These are phyloP conservation scores for Thielaviopsis punctulata DNA, from an alignment of 2,329 filamentous ascomycete genomes.

Conservation along the genomic window DNA sequence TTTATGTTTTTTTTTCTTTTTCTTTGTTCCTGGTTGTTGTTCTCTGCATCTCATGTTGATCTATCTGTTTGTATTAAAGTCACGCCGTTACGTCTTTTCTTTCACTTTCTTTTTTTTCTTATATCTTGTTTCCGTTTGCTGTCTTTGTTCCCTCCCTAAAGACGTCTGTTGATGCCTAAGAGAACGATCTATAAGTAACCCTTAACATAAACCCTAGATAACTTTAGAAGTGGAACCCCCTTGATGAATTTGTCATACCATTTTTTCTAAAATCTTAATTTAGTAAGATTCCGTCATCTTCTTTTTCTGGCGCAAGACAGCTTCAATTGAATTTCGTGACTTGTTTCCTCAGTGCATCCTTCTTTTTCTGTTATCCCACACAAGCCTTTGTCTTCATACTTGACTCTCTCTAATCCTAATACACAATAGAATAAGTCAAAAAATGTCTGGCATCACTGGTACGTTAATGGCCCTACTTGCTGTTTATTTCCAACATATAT, in stretches of 20 bases:
- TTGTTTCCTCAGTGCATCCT: neutral
- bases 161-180: no score
- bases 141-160: no score
- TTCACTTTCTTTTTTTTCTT: no score
- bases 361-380: neutral
- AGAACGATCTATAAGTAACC: no score
- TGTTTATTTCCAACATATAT: neutral
- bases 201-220: no score
- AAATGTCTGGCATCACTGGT: neutral
- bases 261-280: neutral
- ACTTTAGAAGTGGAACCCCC: no score
- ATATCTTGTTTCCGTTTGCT: no score
- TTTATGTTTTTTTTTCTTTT: neutral
- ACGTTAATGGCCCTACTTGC: neutral
- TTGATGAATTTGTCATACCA: neutral
- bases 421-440: no score
- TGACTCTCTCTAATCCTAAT: no score
- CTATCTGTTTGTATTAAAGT: neutral
- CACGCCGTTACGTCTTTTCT: neutral
- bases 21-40: neutral
- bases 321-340: no score
- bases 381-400: neutral
- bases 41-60: neutral
- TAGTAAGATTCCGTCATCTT: conserved; percentile 2
- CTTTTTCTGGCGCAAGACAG: no score